phyloP scores from a whole-genome alignment of 345 rosid genomes.

The Barbarea vulgaris region DNA sequence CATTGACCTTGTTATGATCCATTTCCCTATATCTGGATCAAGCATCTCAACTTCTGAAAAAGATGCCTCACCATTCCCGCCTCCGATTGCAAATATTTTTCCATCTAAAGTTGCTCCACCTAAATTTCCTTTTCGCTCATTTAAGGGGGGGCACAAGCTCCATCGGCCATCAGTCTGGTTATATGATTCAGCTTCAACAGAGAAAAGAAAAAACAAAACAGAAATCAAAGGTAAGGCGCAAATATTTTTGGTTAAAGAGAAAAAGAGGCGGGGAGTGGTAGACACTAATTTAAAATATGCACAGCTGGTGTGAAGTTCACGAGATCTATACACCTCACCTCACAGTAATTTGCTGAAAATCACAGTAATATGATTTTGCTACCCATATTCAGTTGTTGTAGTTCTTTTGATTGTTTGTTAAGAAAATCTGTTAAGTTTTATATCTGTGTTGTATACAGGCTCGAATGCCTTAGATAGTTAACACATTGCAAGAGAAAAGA shows the following conservation, averaged over 20 bases:
- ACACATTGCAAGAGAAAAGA: background rate
- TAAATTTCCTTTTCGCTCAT: constrained; percentile 57
- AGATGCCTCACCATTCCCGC: constrained; percentile 54
- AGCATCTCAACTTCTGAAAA: constrained; percentile 86
- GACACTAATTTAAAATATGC: background rate
- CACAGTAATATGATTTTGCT: constrained; percentile 14
- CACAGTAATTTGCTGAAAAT: background rate
- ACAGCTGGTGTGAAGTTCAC: constrained; percentile 14
- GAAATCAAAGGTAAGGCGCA: constrained; percentile 16
- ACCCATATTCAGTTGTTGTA: background rate
- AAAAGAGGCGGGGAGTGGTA: background rate
- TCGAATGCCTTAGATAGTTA: background rate
- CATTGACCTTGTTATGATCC: constrained; percentile 72
- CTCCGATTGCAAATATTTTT: constrained; percentile 73
- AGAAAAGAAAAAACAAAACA: constrained; percentile 24
- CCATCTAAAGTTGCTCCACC: constrained; percentile 59
- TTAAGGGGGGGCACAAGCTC: constrained; percentile 60
- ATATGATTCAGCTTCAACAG: constrained; percentile 68
- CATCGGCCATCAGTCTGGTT: constrained; percentile 53
- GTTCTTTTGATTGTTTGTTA: background rate
- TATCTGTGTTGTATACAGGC: constrained; percentile 7
- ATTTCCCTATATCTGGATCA: constrained; percentile 67
- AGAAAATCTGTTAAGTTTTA: background rate
- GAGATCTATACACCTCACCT: constrained; percentile 8
- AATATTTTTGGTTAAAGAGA: background rate